Evolutionary conservation across 208 protist genomes (phyloP).

Genomic region (Leishmania mexicana): DNA sequence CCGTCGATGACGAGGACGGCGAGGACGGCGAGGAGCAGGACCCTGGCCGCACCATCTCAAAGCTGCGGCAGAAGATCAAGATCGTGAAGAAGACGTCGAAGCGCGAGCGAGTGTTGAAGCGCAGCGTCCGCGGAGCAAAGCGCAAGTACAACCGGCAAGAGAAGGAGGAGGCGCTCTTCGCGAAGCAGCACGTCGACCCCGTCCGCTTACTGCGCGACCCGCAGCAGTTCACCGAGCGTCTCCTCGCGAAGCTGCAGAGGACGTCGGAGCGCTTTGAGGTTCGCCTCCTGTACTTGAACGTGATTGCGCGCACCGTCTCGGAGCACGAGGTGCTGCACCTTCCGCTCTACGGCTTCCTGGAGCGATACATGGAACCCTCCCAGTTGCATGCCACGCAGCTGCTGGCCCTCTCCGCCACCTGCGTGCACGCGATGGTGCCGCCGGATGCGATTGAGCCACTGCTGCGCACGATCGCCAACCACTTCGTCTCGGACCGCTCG

Average conservation of each 20-base stretch:
- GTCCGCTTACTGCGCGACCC: constrained; percentile 96
- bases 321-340: constrained; percentile 96
- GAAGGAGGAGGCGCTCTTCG: constrained; percentile 70
- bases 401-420: constrained; percentile 95
- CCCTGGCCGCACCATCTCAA: constrained; percentile 84
- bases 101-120: constrained; percentile 87
- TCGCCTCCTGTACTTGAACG: constrained; percentile 95
- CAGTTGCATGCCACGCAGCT: constrained; percentile 96
- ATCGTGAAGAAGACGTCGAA: constrained; percentile 93
- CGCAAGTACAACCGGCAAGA: constrained; percentile 88
- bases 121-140: constrained; percentile 63
- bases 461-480: constrained; percentile 94
- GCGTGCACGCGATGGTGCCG: constrained; percentile 94
- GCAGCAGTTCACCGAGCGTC: constrained; percentile 95
- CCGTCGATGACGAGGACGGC: constrained; percentile 77
- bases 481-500: constrained; percentile 96
- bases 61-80: constrained; percentile 92
- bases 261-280: constrained; percentile 96
- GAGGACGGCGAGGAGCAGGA: constrained; percentile 72
- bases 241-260: constrained; percentile 92
- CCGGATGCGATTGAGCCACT: constrained; percentile 94
- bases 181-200: constrained; percentile 92
- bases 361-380: constrained; percentile 96
- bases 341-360: constrained; percentile 96
- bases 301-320: constrained; percentile 95